phyloP scores from a whole-genome alignment of 306 rosid species.

The Dryas octopetala region DNA sequence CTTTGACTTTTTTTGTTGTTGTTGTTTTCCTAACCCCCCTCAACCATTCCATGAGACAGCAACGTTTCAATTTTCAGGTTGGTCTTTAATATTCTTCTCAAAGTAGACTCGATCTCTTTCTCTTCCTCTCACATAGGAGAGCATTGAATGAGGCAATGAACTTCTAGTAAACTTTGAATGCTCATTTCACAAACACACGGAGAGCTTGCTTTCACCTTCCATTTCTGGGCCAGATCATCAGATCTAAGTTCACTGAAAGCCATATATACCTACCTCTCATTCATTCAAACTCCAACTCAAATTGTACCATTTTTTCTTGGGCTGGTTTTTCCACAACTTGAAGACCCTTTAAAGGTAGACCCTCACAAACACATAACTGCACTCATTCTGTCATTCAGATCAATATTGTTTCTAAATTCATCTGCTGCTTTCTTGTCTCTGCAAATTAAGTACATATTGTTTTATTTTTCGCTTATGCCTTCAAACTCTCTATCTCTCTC shows the following conservation, averaged over 20 bases:
- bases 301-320: constrained; percentile 4
- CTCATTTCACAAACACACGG: constrained; percentile 46
- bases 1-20: constrained; percentile 7
- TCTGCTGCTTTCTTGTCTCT: neutral
- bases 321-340: constrained; percentile 17
- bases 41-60: constrained; percentile 17
- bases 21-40: neutral
- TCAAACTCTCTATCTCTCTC: neutral
- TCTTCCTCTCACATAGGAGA: constrained; percentile 23
- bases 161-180: constrained; percentile 45
- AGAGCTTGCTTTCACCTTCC: constrained; percentile 40
- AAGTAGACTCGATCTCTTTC: neutral
- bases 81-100: constrained; percentile 12
- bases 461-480: neutral
- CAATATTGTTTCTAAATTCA: neutral
- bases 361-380: neutral
- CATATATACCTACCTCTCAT: neutral
- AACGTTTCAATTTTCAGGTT: constrained; percentile 40
- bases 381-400: neutral
- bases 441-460: too few species aligned
- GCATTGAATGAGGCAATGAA: constrained; percentile 44
- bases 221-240: constrained; percentile 41
- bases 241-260: constrained; percentile 27
- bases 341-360: constrained; percentile 32
- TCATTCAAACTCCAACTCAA: neutral